Evolutionary conservation across 2,329 filamentous ascomycete species (phyloP).

Genomic region (Fusarium scirpi): DNA sequence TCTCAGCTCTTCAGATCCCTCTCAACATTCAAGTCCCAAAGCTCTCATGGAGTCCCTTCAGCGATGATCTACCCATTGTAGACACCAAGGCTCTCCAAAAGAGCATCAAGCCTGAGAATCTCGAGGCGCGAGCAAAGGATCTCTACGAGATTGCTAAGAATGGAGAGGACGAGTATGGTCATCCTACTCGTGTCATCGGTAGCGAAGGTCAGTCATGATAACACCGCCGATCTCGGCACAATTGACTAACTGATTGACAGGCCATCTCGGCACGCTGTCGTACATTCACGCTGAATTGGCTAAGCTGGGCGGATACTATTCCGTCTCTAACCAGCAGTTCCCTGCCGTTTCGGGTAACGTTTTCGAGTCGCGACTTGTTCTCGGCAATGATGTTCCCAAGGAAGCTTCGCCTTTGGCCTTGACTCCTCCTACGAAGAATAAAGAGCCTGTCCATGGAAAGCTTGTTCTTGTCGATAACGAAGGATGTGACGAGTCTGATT

Average conservation of each 20-base stretch:
- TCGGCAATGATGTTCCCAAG: slow-evolving; percentile 64
- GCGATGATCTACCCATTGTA: slow-evolving; percentile 56
- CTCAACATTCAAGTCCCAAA: slow-evolving; percentile 34
- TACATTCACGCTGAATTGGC: slow-evolving; percentile 70
- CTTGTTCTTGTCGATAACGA: slow-evolving; percentile 71
- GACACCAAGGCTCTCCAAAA: slow-evolving; percentile 67
- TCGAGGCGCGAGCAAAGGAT: slow-evolving; percentile 69
- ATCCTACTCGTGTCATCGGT: slow-evolving; percentile 78
- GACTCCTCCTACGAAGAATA: slow-evolving; percentile 73
- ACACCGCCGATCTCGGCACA: too few relatives aligned
- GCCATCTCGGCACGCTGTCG: slow-evolving; percentile 72
- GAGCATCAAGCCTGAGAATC: slow-evolving; percentile 66
- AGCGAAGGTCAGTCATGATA: slow-evolving; percentile 62
- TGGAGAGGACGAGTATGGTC: slow-evolving; percentile 70
- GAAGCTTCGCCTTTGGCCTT: slow-evolving; percentile 70
- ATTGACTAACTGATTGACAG: slow-evolving; percentile 50
- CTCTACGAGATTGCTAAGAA: slow-evolving; percentile 73
- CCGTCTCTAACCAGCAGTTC: slow-evolving; percentile 72
- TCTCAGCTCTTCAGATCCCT: slow-evolving; percentile 45
- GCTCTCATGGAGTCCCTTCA: slow-evolving; percentile 35
- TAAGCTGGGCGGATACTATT: slow-evolving; percentile 70
- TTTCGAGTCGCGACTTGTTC: slow-evolving; percentile 67
- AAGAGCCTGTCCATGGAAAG: slow-evolving; percentile 68
- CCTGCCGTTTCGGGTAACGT: slow-evolving; percentile 71
- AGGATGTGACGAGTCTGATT: slow-evolving; percentile 75